Conservation (phyloP, 1,284 basidiomycete species). For the Moniliophthora roreri region DNA sequence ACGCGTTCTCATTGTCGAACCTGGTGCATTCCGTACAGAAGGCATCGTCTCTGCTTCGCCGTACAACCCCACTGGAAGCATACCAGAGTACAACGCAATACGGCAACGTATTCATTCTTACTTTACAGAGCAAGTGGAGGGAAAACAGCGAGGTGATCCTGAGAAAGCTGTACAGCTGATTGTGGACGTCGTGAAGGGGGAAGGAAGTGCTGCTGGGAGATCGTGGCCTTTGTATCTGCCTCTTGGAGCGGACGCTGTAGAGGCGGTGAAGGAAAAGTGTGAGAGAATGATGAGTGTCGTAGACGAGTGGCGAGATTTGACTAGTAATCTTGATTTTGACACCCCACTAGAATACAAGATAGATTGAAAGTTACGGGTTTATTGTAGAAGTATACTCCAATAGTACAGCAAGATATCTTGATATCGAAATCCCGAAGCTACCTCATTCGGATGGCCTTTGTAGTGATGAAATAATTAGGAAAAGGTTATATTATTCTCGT, state of each 20-base stretch:
- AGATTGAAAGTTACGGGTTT: too few species aligned
- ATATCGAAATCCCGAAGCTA: too few species aligned
- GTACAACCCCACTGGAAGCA: conserved; percentile 7
- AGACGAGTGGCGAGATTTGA: too few species aligned
- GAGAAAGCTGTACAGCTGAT: conserved; percentile 28
- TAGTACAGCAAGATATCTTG: too few species aligned
- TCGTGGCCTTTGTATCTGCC: conserved; percentile 5
- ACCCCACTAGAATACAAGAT: too few species aligned
- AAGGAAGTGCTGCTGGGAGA: conserved; percentile 5
- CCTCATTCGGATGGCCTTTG: too few species aligned
- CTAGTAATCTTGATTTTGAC: too few species aligned
- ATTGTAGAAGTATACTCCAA: too few species aligned
- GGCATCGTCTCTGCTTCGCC: too few species aligned
- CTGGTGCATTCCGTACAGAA: conserved; percentile 49
- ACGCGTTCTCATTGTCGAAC: conserved; percentile 51
- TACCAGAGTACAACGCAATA: conserved; percentile 41
- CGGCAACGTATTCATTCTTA: conserved; percentile 28
- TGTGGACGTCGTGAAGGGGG: conserved; percentile 2
- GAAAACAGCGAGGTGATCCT: conserved; percentile 47
- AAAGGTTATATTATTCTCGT: too few species aligned
- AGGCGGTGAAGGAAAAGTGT: background rate
- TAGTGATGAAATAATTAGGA: too few species aligned
- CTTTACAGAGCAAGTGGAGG: conserved; percentile 28
- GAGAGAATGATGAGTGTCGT: too few species aligned
- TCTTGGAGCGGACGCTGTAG: background rate